Evolutionary conservation across 768 basidiomycete species (phyloP), one percentile per base, ranked within the genome.

Genomic region (Holtermanniella nyarrowii): DNA sequence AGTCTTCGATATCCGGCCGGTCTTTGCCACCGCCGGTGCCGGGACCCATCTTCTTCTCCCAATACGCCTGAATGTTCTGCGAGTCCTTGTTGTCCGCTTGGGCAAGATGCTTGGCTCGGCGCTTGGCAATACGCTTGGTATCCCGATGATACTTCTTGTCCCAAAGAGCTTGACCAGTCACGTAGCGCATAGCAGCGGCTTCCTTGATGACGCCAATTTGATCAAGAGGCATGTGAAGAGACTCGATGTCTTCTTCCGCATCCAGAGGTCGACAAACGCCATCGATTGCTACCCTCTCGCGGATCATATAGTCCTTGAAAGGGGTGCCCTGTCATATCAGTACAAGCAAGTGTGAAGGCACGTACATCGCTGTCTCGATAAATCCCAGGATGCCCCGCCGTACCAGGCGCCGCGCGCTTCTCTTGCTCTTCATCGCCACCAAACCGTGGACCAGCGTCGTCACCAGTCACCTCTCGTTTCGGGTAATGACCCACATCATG

Each of bases 221-320:
- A 39, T 84, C 80, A 0, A 73, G 63, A 0, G 85, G 79, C 14
- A 91, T 71, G 25, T 75, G 75, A 51, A 91, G 75, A 3, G 82
- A 86, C 13, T 74, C 72, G 0, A 96, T 74, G 45, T 85, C 80
- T 13, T 69, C 63, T 58, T 82, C 80, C 0, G 82, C 74, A 58
- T 96, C 91, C 27, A 99, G 73, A 0, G 85, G 77, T 16, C 90
- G 80, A n/a, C 88, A 75, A n/a, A 82, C 69, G 5, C 95, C 95
- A 10, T 77, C 78, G 0, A 82, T 85, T 1, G 85, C 83, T 23
- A 97, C 81, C 18, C 95, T 79, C 71, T 97, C 93, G 27, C 93
- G 80, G 49, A 97, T 86, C 82, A 97, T 95, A 31, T 77, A 74
- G 46, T 78, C 78, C 18, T 52, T 61, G 58, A 69, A 73, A 4